These are phyloP conservation scores for Didymella sp. DNA, from an alignment of 2,329 filamentous ascomycete genomes.

Conservation along the genomic window DNA sequence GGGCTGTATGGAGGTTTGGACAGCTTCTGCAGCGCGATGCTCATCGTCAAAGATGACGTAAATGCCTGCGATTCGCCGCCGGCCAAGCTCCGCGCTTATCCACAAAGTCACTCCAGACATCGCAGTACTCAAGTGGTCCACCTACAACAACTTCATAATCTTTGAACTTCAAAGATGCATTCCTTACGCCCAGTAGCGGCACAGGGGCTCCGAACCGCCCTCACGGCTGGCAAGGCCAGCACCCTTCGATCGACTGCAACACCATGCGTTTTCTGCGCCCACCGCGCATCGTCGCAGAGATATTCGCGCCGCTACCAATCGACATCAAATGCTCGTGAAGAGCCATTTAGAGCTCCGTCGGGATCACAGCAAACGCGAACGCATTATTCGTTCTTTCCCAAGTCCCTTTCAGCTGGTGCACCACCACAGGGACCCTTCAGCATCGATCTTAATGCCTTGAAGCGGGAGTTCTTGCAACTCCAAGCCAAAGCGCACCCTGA, in stretches of 20 bases:
- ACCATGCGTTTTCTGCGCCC: conserved; percentile 37
- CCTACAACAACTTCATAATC: background rate
- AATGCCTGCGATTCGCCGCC: conserved; percentile 20
- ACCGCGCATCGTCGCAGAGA: conserved; percentile 19
- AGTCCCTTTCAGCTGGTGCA: conserved; percentile 76
- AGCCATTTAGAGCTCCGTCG: conserved; percentile 24
- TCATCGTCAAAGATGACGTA: conserved; percentile 27
- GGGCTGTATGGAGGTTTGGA: background rate
- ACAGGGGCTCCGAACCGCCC: conserved; percentile 35
- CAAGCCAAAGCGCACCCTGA: conserved; percentile 82
- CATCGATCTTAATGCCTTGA: conserved; percentile 73
- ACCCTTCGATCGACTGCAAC: conserved; percentile 24
- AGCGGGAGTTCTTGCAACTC: conserved; percentile 83
- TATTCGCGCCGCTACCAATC: conserved; percentile 35
- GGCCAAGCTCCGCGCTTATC: conserved; percentile 7
- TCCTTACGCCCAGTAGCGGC: conserved; percentile 31
- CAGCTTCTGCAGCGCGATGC: conserved; percentile 1
- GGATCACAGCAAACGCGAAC: conserved; percentile 52
- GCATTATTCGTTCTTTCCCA: conserved; percentile 88
- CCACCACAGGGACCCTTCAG: conserved; percentile 79
- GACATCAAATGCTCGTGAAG: conserved; percentile 26
- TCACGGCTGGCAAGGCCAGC: conserved; percentile 24
- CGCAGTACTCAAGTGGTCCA: conserved; percentile 9
- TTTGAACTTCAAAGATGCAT: conserved; percentile 22
- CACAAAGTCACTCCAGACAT: conserved; percentile 4